These are phyloP conservation scores for Calvatia gigantea DNA, from an alignment of 768 basidiomycete genomes.

Conservation along the genomic window DNA sequence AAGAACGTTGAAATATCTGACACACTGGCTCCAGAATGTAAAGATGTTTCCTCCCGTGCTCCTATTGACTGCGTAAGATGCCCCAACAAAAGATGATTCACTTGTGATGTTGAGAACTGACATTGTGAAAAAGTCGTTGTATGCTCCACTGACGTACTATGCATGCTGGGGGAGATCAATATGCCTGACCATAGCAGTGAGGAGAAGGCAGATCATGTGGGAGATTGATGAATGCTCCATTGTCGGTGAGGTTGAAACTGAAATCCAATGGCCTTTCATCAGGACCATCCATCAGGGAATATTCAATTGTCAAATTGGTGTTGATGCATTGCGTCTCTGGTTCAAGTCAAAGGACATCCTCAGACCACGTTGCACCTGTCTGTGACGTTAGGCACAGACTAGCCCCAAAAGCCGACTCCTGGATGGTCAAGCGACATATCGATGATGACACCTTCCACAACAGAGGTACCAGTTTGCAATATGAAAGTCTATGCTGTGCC, in stretches of 20 bases:
- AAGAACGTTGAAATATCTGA: not conserved
- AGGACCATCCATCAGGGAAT: constrained; percentile 8
- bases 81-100: constrained; percentile 14
- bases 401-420: constrained; percentile 7
- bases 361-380: constrained; percentile 18
- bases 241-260: constrained; percentile 18
- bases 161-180: constrained; percentile 18
- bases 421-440: constrained; percentile 18
- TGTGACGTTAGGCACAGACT: not conserved
- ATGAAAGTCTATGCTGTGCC: constrained; percentile 17
- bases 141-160: constrained; percentile 19
- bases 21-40: not conserved
- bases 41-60: too few relatives aligned
- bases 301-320: constrained; percentile 21
- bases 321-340: constrained; percentile 21
- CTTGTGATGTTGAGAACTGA: constrained; percentile 15
- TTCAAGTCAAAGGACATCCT: constrained; percentile 22
- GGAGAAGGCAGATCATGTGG: constrained; percentile 11
- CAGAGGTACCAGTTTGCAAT: constrained; percentile 18
- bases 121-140: constrained; percentile 18
- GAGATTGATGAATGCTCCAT: constrained; percentile 18
- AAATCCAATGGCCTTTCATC: not conserved
- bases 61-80: not conserved
- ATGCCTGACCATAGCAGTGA: constrained; percentile 18
- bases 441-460: constrained; percentile 17